A percentile compares a stretch with the other conserved stretches of the same genome.
These are phyloP conservation scores for Zarea fungicola DNA, from an alignment of 2,329 filamentous ascomycete species.

Conservation along the genomic window DNA sequence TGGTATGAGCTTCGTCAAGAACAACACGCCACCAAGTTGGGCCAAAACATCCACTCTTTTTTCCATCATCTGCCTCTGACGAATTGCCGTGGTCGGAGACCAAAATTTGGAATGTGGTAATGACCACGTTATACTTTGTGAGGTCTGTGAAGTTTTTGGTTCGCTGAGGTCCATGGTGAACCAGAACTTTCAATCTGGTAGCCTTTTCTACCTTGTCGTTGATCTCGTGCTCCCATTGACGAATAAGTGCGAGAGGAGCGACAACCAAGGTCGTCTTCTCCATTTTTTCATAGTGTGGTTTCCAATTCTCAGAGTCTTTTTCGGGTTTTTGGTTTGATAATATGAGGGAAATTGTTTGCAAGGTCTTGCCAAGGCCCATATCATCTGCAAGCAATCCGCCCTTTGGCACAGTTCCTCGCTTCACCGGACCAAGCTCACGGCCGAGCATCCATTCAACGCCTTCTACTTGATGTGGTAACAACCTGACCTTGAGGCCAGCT, in stretches of 20 bases:
- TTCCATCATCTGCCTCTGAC: slow-evolving; percentile 52
- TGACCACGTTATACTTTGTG: slow-evolving; percentile 84
- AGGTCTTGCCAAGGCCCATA: slow-evolving; percentile 94
- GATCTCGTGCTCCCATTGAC: slow-evolving; percentile 95
- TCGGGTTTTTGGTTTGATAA: slow-evolving; percentile 70
- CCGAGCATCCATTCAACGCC: slow-evolving; percentile 94
- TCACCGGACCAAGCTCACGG: slow-evolving; percentile 80
- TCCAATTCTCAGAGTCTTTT: slow-evolving; percentile 53
- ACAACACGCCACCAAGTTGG: slow-evolving; percentile 94
- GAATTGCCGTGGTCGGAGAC: slow-evolving; percentile 81
- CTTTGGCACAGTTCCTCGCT: slow-evolving; percentile 76
- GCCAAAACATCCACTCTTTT: slow-evolving; percentile 80
- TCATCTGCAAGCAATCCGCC: slow-evolving; percentile 95
- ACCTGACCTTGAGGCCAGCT: slow-evolving; percentile 77
- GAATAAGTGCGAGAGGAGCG: slow-evolving; percentile 87
- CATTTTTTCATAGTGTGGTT: slow-evolving; percentile 62
- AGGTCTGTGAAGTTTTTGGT: slow-evolving; percentile 75
- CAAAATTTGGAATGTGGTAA: slow-evolving; percentile 94
- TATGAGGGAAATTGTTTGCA: slow-evolving; percentile 87
- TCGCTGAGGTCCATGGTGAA: slow-evolving; percentile 85
- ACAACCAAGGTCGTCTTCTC: slow-evolving; percentile 84
- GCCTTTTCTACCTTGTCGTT: slow-evolving; percentile 68
- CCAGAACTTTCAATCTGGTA: slow-evolving; percentile 71
- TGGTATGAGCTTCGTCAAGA: slow-evolving; percentile 93
- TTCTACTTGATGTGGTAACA: slow-evolving; percentile 90